Base-by-base conservation (phyloP, 257 asterid genomes). In the Cynanchum wilfordii region DNA sequence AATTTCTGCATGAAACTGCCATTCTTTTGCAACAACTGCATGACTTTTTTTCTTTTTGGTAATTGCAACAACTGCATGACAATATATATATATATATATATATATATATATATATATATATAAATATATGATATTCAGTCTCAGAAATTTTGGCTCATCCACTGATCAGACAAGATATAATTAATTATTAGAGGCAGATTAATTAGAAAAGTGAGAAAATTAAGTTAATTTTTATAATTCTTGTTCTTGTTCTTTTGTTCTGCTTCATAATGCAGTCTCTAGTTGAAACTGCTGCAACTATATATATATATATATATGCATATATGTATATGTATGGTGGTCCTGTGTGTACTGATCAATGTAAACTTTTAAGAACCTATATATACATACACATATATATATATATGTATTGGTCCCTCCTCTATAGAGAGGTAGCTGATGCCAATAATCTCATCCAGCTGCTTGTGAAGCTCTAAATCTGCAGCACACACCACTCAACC, bases 281-380 rank as follows among this genome's bases (percentile, higher is more conserved):
- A 20, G 72, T 86, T 88, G 76, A 81, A 68, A 77, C 36, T 51
- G 57, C 57, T 51, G 11, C 47, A 7, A 11, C 47, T 42, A 42
- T 42, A 42, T 42, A 42, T 10, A 42, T 40, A 40, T 42, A 42
- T 42, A 42, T 42, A 42, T 38, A 5, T 38, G 5, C 5, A 0
- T 38, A 5, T 38, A 7, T 38, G 0, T 5, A 7, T 42, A 15
- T 12, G 0, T 49, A 11, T 12, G 63, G 96, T 90, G 97, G 97
- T 86, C 96, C 95, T 60, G 22, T 82, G 77, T 66, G 79, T 77
- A 85, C 86, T 79, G 79, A 77, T 33, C 38, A 33, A 78, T 87
- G 86, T 85, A 80, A 86, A 87, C 92, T 87, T 87, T 88, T 75
- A 83, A 84, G 84, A 84, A 77, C 73, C 87, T 85, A 67, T 59